Evolutionary conservation across 352 stramenopile genomes (phyloP), one percentile per base, ranked within the genome.

Genomic region (Globisporangium paroecandrum): DNA sequence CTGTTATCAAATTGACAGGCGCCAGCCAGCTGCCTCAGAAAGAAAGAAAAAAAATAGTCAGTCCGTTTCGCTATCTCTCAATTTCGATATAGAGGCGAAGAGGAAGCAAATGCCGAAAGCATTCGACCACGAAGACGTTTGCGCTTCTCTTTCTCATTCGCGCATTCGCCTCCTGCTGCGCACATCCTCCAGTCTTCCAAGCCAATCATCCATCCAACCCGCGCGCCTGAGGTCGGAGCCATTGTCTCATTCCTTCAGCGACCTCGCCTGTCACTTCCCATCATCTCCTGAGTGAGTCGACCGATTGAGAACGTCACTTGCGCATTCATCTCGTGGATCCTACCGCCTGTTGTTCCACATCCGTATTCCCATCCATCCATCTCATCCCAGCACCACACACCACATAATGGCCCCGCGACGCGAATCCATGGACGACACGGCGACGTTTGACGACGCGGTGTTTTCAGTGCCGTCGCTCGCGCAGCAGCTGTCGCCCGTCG

Each of bases 401-500:
- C 20, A 32, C 1, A 32, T 15, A 27, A 70, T 70, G 65, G 65
- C 58, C 6, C 65, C 65, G 1, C 65, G 65, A 54, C 65, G 65
- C 58, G 65, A 60, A n/a, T 70, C 65, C 56, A 70, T 70, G 62
- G 62, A 68, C 53, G 62, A 68, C 36, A 51, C 53, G 62, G 56
- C 55, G 29, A n/a, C 55, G 20, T 61, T 61, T n/a, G 55, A 43
- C 43, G 43, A 51, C 43, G 43, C 43, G 18, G 43, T 51, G 18
- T 51, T 51, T 18, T 51, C 32, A 9, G 25, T 24, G 4, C 29
- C 58, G 25, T 46, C 65, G 58, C 58, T 89, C 25, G 66, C 71
- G 13, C 79, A 81, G 65, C 83, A 81, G 66, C 83, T 90, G 71
- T 71, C 93, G 27, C 83, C 87, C 15, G 77, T 83, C 0, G 74